Evolutionary conservation across 1,139 yeast genomes (phyloP).

Genomic region (Debaryomyces robertsiae): DNA sequence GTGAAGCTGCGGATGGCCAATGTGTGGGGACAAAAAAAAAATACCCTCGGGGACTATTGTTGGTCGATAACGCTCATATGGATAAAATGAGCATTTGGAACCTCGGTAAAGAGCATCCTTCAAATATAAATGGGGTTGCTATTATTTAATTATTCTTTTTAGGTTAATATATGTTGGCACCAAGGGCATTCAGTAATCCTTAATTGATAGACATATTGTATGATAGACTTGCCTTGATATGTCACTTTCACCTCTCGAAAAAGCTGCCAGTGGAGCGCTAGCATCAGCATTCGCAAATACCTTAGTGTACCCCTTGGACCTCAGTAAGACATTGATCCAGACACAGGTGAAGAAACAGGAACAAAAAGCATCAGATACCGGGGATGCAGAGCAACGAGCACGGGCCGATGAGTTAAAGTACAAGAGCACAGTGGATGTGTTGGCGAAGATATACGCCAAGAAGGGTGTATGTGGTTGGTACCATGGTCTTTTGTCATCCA

Average conservation of each 20-base stretch:
- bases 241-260: conserved; percentile 60
- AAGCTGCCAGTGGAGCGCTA: conserved; percentile 82
- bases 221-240: conserved; percentile 19
- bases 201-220: neutral
- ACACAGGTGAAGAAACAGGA: conserved; percentile 52
- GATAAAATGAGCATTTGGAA: neutral
- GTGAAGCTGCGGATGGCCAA: neutral
- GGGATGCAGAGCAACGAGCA: conserved; percentile 31
- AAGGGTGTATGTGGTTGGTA: conserved; percentile 77
- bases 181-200: neutral
- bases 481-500: conserved; percentile 70
- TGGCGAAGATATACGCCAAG: conserved; percentile 54
- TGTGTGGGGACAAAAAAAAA: conserved; percentile 5
- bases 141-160: neutral
- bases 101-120: conserved; percentile 6
- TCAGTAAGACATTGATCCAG: conserved; percentile 73
- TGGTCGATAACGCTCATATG: conserved; percentile 5
- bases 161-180: neutral
- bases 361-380: conserved; percentile 10
- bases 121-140: conserved; percentile 3
- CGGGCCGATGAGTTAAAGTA: conserved; percentile 32
- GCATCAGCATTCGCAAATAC: conserved; percentile 84
- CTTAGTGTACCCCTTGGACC: conserved; percentile 74
- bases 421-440: conserved; percentile 63
- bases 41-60: conserved; percentile 9